Evolutionary conservation across 1,139 yeast species (phyloP), one percentile per base, ranked within the genome.

Genomic region (Yamadazyma triangularis): DNA sequence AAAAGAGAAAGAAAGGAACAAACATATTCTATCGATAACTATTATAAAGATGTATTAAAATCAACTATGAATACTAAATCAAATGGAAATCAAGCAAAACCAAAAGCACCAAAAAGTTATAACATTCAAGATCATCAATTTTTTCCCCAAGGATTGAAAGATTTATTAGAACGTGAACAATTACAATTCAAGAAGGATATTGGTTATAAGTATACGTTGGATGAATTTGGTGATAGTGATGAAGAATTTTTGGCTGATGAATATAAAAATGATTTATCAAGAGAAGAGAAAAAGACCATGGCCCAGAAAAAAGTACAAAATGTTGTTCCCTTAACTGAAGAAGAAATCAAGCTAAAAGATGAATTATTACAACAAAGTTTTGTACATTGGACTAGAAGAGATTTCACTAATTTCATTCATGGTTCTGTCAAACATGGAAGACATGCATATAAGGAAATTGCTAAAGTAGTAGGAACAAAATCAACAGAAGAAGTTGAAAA

Each of bases 1-100:
- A 85, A 88, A 49, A 74, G 98, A 51, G 95, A 89, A 48, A 70
- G 97, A 39, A 89, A 87, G 47, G 95, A 88, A 42, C 86, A 82
- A 45, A 83, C 86, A 4, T 89, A 88, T 50, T 81, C 91, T 0
- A 79, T 88, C 33, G 96, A 89, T 55, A 83, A 81, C 27, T 88
- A 88, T 51, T 88, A 88, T 50, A 85, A 84, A 47, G 95, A 85
- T 41, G 86, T 85, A 19, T 54, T 84, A 47, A 77, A 68, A 57
- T 50, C 51, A 7, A 39, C 53, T 8, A 50, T 51, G 26, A 39
- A 44, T 7, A 30, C 33, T 12, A 56, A 53, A 53, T 38, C 50
- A 47, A 18, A 18, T 9, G 9, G 9, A 6, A 18, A 18, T 18
- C 50, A 72, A 64, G 42, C 32, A 8, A 67, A 68, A 16, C 69